These are phyloP conservation scores for Astrothelium subdiscretum DNA, from an alignment of 495 filamentous ascomycete genomes.

Conservation along the genomic window DNA sequence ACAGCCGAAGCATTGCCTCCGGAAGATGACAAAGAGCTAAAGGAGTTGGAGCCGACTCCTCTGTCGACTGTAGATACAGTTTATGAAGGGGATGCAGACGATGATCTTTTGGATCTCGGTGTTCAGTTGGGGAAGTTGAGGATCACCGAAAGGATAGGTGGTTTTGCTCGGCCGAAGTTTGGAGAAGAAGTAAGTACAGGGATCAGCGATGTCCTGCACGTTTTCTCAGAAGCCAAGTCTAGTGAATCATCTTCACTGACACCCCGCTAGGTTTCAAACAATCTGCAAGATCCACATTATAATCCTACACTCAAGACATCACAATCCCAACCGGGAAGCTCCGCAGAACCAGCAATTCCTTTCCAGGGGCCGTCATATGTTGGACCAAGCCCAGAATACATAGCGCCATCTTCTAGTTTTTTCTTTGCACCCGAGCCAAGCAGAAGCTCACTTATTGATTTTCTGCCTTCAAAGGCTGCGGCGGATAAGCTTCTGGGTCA, in stretches of 20 bases:
- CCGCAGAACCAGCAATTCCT: not conserved
- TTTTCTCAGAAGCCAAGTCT: not conserved
- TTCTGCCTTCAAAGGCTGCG: conserved; percentile 38
- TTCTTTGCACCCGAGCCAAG: conserved; percentile 47
- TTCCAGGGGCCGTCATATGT: conserved; percentile 10
- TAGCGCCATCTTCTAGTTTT: conserved; percentile 46
- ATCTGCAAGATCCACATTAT: not conserved
- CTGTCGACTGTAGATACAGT: conserved; percentile 49
- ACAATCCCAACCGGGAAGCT: not conserved
- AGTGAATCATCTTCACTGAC: not conserved
- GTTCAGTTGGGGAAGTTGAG: conserved; percentile 51
- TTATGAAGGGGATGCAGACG: conserved; percentile 47
- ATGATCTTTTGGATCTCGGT: conserved; percentile 59
- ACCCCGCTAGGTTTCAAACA: not conserved
- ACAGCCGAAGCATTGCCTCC: conserved; percentile 26
- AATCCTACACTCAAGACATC: not conserved
- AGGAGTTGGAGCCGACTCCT: conserved; percentile 37
- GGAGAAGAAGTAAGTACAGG: conserved; percentile 47
- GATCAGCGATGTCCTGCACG: conserved; percentile 8
- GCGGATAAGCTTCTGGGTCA: conserved; percentile 48
- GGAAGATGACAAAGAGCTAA: conserved; percentile 29
- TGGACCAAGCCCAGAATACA: conserved; percentile 27
- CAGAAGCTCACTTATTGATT: conserved; percentile 39
- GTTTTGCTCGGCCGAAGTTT: conserved; percentile 43
- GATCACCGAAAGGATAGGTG: conserved; percentile 60